Evolutionary conservation across 2,329 filamentous ascomycete species (phyloP).

Genomic region (Fusarium illudens): DNA sequence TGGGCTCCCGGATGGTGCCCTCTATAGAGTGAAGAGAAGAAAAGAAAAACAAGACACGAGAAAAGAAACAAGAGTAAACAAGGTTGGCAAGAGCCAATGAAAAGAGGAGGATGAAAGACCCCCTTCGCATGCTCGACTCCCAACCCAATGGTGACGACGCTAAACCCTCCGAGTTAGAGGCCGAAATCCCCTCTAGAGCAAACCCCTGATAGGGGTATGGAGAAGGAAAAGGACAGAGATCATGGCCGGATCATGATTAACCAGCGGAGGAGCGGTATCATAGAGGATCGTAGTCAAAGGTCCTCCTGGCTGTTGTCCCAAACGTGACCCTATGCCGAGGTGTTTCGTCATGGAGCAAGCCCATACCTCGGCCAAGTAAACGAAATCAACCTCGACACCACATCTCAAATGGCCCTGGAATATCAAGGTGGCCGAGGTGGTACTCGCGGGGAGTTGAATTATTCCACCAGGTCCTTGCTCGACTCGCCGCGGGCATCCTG

Average conservation of each 20-base stretch:
- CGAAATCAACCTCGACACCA: background rate
- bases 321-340: background rate
- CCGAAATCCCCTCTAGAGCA: background rate
- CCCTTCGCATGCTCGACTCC: background rate
- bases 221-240: background rate
- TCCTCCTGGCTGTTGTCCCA: background rate
- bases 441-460: conserved; percentile 18
- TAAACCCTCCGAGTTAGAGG: background rate
- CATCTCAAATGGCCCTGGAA: background rate
- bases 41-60: background rate
- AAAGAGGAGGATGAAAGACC: background rate
- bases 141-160: background rate
- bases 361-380: background rate
- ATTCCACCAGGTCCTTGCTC: conserved; percentile 38
- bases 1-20: conserved; percentile 28
- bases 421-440: background rate
- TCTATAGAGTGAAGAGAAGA: conserved; percentile 25
- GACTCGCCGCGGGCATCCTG: conserved; percentile 41
- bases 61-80: background rate
- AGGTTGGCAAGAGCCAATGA: background rate
- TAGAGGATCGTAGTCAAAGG: background rate
- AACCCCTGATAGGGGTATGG: background rate
- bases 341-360: background rate
- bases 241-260: background rate
- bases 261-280: background rate